Conservation (phyloP, 352 stramenopile species). For the Phytopythium chamaehyphon region DNA sequence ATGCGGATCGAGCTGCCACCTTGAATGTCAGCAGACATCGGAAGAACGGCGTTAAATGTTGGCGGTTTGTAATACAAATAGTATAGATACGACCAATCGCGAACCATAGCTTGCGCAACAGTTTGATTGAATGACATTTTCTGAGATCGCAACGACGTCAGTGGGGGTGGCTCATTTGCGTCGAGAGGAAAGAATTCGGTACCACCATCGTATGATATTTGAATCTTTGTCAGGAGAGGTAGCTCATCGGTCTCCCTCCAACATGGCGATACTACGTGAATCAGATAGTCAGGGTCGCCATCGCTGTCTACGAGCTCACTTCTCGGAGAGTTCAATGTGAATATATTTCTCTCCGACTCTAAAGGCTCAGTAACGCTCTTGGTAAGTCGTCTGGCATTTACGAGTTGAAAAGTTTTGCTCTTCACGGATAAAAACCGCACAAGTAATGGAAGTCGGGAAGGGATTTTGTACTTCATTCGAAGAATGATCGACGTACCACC, state of each 20-base stretch:
- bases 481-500: conserved; percentile 54
- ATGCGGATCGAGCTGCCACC: conserved; percentile 66
- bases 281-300: conserved; percentile 32
- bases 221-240: conserved; percentile 59
- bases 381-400: conserved; percentile 8
- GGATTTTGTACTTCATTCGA: conserved; percentile 73
- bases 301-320: not conserved
- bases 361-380: not conserved
- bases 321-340: not conserved
- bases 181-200: conserved; percentile 43
- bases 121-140: conserved; percentile 3
- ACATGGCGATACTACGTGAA: conserved; percentile 38
- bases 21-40: conserved; percentile 60
- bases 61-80: conserved; percentile 73
- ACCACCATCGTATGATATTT: conserved; percentile 65
- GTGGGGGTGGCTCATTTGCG: not conserved
- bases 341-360: not conserved
- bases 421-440: conserved; percentile 50
- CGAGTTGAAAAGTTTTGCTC: conserved; percentile 13
- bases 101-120: conserved; percentile 21
- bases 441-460: conserved; percentile 31
- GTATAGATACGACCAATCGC: conserved; percentile 67
- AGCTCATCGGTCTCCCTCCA: conserved; percentile 28
- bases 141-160: not conserved
- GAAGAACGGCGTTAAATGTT: conserved; percentile 37